Conservation (phyloP, 306 rosid genomes). For the Dalbergia cochinchinensis region DNA sequence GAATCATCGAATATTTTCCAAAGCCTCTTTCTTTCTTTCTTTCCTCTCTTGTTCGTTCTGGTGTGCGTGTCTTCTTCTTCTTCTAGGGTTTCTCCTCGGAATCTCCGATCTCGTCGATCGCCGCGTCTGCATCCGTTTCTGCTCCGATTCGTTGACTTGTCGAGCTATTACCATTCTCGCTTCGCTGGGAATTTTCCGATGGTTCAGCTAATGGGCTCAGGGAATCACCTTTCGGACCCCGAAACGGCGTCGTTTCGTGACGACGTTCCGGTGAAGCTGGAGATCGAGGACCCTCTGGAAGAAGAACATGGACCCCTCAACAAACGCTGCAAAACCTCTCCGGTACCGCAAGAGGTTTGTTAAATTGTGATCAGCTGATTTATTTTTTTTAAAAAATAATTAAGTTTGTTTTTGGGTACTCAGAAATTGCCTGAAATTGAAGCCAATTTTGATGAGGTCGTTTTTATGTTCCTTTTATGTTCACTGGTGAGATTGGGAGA, state of each 20-base stretch:
- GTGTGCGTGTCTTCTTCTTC: neutral
- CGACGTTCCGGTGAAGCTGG: conserved; percentile 69
- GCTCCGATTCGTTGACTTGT: neutral
- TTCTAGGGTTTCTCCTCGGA: conserved; percentile 57
- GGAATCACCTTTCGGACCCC: conserved; percentile 51
- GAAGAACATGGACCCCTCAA: conserved; percentile 66
- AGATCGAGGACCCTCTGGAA: conserved; percentile 76
- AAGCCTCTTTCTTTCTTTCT: neutral
- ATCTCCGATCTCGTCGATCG: conserved; percentile 46
- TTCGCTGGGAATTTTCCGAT: conserved; percentile 32
- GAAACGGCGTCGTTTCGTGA: conserved; percentile 57
- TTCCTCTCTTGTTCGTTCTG: neutral
- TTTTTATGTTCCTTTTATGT: neutral
- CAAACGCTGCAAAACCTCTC: conserved; percentile 72
- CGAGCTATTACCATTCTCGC: neutral
- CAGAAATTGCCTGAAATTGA: neutral
- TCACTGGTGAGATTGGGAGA: conserved; percentile 17
- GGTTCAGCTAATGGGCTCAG: conserved; percentile 75
- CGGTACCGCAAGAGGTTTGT: conserved; percentile 60
- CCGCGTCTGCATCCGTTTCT: neutral
- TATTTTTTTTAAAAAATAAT: neutral
- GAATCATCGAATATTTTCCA: conserved; percentile 25
- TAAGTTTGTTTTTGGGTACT: conserved; percentile 4
- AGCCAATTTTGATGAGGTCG: neutral
- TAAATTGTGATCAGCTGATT: neutral